Evolutionary conservation across 2,329 filamentous ascomycete species (phyloP).

Genomic region (Xylogone sp.): DNA sequence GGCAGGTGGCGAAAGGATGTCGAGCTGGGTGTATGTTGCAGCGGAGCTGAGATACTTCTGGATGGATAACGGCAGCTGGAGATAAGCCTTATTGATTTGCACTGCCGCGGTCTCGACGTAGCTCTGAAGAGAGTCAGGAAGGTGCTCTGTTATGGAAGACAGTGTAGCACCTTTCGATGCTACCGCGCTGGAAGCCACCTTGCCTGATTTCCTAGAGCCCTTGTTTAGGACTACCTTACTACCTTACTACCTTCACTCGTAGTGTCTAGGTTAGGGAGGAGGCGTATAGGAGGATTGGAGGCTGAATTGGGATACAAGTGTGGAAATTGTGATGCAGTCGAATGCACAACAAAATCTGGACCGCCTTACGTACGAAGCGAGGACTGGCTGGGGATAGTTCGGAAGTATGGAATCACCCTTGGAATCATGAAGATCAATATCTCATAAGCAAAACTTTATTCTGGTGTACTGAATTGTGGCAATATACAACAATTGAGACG

Average conservation of each 20-base stretch:
- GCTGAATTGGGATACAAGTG: neutral
- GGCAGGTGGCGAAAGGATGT: slow-evolving; percentile 20
- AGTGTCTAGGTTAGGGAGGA: neutral
- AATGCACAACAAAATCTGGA: neutral
- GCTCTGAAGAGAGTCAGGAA: slow-evolving; percentile 43
- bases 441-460: neutral
- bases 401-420: neutral
- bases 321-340: neutral
- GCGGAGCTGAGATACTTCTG: slow-evolving; percentile 21
- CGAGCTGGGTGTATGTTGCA: slow-evolving; percentile 24
- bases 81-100: slow-evolving; percentile 44
- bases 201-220: slow-evolving; percentile 21
- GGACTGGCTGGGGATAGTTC: neutral
- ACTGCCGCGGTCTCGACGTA: slow-evolving; percentile 52
- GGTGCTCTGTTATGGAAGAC: slow-evolving; percentile 52
- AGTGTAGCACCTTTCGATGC: slow-evolving; percentile 58
- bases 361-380: neutral
- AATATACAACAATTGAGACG: neutral
- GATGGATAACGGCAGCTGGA: slow-evolving; percentile 20
- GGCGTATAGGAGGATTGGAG: neutral
- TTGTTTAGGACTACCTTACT: slow-evolving; percentile 8
- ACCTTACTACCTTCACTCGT: neutral
- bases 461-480: neutral
- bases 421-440: neutral
- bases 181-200: slow-evolving; percentile 36